Conservation (phyloP, 2,329 filamentous ascomycete genomes). For the Zymoseptoria passerinii region DNA sequence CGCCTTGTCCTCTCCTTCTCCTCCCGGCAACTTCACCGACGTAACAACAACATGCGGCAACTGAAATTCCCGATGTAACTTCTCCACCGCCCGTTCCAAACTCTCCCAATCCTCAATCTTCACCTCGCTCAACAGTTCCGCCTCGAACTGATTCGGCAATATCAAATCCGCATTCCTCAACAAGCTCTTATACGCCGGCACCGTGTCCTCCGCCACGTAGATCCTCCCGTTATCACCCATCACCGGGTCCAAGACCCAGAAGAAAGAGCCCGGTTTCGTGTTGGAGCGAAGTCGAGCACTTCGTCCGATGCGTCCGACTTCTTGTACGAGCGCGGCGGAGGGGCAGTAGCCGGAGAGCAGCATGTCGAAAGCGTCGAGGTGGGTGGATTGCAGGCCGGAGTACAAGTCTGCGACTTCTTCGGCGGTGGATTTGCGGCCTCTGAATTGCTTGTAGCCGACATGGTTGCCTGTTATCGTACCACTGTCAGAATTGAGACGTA, state of each 20-base stretch:
- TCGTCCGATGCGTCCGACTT: slow-evolving; percentile 73
- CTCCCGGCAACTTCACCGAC: slow-evolving; percentile 59
- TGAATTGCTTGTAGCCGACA: slow-evolving; percentile 82
- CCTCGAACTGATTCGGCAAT: slow-evolving; percentile 93
- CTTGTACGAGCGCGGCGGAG: slow-evolving; percentile 72
- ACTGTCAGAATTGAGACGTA: neutral
- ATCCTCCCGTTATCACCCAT: slow-evolving; percentile 94
- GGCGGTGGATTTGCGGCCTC: slow-evolving; percentile 72
- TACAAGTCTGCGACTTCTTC: slow-evolving; percentile 79
- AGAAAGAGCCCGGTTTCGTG: slow-evolving; percentile 65
- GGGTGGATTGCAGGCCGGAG: slow-evolving; percentile 71
- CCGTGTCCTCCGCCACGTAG: slow-evolving; percentile 85
- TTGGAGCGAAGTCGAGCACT: slow-evolving; percentile 63
- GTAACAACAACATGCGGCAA: slow-evolving; percentile 90
- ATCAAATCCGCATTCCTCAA: slow-evolving; percentile 81
- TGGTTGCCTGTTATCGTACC: slow-evolving; percentile 66
- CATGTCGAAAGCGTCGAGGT: slow-evolving; percentile 84
- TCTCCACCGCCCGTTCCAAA: slow-evolving; percentile 64
- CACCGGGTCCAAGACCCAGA: slow-evolving; percentile 95
- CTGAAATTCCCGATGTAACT: slow-evolving; percentile 62
- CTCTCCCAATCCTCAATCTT: slow-evolving; percentile 68
- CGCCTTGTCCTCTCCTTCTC: slow-evolving; percentile 8
- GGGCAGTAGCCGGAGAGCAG: slow-evolving; percentile 93
- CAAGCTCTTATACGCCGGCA: slow-evolving; percentile 78
- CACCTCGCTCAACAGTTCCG: slow-evolving; percentile 82